Conservation (phyloP, 768 basidiomycete genomes). For the Termitomyces sp. region DNA sequence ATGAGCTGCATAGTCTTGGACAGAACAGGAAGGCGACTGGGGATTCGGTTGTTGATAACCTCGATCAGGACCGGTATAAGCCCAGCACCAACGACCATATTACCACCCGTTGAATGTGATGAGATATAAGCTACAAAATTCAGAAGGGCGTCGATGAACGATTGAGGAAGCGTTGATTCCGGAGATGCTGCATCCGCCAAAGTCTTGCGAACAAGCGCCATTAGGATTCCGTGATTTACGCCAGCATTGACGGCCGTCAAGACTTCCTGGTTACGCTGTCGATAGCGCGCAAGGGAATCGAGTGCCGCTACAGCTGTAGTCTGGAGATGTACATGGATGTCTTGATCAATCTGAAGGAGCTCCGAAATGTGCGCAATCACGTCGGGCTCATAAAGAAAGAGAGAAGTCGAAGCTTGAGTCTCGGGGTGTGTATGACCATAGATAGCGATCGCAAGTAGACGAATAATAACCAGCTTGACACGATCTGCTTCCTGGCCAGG, state of each 20-base stretch:
- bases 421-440: slow-evolving; percentile 87
- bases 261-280: slow-evolving; percentile 80
- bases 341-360: slow-evolving; percentile 75
- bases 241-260: slow-evolving; percentile 89
- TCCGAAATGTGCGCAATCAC: slow-evolving; percentile 86
- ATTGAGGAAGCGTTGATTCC: slow-evolving; percentile 61
- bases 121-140: slow-evolving; percentile 86
- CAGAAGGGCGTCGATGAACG: slow-evolving; percentile 80
- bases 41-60: slow-evolving; percentile 72
- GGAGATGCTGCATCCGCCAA: slow-evolving; percentile 66
- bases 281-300: slow-evolving; percentile 85
- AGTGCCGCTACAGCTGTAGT: slow-evolving; percentile 85
- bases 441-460: slow-evolving; percentile 85
- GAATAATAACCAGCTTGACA: slow-evolving; percentile 73
- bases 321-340: slow-evolving; percentile 68
- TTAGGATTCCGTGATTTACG: slow-evolving; percentile 92
- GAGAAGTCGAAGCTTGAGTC: slow-evolving; percentile 65
- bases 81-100: slow-evolving; percentile 94
- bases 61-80: slow-evolving; percentile 86
- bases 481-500: slow-evolving; percentile 56
- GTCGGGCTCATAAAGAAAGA: slow-evolving; percentile 95
- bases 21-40: slow-evolving; percentile 66
- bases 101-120: slow-evolving; percentile 78
- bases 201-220: slow-evolving; percentile 83
- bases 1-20: slow-evolving; percentile 90